Conservation (phyloP, 1,284 basidiomycete species). For the Leccinum fallax region DNA sequence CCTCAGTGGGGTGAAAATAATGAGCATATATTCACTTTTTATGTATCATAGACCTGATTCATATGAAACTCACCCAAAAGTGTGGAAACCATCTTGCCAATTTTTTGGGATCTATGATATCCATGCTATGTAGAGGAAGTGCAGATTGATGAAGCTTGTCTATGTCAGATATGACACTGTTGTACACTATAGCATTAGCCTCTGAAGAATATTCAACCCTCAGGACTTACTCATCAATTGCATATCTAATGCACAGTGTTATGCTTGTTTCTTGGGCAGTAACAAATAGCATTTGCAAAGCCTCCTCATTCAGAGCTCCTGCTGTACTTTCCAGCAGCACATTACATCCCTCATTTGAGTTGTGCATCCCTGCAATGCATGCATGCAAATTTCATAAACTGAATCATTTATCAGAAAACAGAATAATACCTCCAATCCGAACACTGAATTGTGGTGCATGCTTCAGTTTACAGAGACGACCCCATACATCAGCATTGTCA, state of each 20-base stretch:
- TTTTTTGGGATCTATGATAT: neutral
- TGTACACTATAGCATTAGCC: neutral
- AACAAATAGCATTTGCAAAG: neutral
- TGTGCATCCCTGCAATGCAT: neutral
- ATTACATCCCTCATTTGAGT: neutral
- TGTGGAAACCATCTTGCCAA: neutral
- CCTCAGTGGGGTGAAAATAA: neutral
- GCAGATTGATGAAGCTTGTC: neutral
- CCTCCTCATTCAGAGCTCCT: neutral
- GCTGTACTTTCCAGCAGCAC: neutral
- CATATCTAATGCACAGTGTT: neutral
- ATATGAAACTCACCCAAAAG: neutral
- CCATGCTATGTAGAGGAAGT: neutral
- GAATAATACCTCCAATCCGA: neutral
- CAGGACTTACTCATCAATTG: neutral
- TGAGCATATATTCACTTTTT: neutral
- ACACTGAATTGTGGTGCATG: neutral
- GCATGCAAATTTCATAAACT: neutral
- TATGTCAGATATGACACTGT: neutral
- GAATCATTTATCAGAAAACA: neutral
- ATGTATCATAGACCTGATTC: neutral
- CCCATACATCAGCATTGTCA: neutral
- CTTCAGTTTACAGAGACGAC: neutral
- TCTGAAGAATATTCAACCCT: neutral
- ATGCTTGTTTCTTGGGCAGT: neutral